Conservation (phyloP, 306 rosid genomes). For the Acacia crassicarpa region DNA sequence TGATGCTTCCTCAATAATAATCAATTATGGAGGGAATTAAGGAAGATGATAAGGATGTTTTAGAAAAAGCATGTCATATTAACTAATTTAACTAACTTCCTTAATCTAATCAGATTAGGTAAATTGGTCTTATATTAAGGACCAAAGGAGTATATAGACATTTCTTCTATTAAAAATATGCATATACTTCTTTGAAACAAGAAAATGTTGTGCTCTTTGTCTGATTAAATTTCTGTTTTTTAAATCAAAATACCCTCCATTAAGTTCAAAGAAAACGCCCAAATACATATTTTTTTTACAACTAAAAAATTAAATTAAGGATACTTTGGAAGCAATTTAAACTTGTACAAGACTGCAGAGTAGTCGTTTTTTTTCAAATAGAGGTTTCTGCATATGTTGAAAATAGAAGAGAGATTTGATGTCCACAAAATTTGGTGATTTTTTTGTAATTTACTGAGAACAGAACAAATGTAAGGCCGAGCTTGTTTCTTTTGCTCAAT, state of each 20-base stretch:
- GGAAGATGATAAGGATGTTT: too few species aligned
- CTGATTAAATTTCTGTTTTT: neutral
- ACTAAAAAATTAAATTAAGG: neutral
- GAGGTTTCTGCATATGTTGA: neutral
- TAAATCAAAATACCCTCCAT: neutral
- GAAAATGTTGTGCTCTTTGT: neutral
- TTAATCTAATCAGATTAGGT: too few species aligned
- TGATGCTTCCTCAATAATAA: too few species aligned
- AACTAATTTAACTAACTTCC: too few species aligned
- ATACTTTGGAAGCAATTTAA: neutral
- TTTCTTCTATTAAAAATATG: neutral
- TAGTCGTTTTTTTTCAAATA: neutral
- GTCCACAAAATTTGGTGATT: neutral
- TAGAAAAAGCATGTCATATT: too few species aligned
- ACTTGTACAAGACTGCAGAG: neutral
- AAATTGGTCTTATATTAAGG: too few species aligned
- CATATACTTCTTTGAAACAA: neutral
- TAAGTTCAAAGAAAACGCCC: neutral
- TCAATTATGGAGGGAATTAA: too few species aligned
- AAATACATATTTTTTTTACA: neutral
- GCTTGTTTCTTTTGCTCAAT: constrained; percentile 32
- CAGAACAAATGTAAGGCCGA: constrained; percentile 15
- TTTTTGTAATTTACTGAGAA: neutral
- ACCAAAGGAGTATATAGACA: neutral
- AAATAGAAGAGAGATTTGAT: neutral